Evolutionary conservation across 495 filamentous ascomycete genomes (phyloP).

Genomic region (Trichocladium uniseriatum): DNA sequence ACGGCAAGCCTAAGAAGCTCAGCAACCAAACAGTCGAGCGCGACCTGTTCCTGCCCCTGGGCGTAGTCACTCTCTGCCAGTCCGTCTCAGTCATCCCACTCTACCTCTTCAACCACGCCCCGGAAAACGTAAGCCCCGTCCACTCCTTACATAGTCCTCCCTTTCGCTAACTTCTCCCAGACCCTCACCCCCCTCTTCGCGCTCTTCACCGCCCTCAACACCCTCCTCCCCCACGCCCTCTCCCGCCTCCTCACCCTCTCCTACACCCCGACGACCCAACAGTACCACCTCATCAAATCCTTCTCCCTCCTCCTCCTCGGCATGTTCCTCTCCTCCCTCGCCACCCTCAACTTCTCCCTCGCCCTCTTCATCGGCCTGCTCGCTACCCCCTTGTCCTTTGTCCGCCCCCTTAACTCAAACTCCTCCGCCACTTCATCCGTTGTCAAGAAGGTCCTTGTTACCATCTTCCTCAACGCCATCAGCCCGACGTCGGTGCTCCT

Average conservation of each 20-base stretch:
- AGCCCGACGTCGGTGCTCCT: conserved; percentile 58
- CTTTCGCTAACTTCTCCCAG: conserved; percentile 29
- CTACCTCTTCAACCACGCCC: conserved; percentile 72
- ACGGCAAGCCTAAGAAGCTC: conserved; percentile 13
- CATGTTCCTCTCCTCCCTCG: conserved; percentile 81
- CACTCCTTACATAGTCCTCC: too few species aligned
- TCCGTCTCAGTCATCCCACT: conserved; percentile 75
- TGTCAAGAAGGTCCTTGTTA: too few species aligned
- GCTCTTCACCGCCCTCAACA: conserved; percentile 48
- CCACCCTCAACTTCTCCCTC: conserved; percentile 93
- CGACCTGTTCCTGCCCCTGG: conserved; percentile 67
- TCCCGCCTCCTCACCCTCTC: conserved; percentile 42
- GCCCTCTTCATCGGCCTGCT: conserved; percentile 77
- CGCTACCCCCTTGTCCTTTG: conserved; percentile 65
- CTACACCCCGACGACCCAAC: conserved; percentile 51
- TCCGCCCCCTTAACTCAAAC: conserved; percentile 48
- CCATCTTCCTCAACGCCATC: conserved; percentile 32
- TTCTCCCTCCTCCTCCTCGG: conserved; percentile 89
- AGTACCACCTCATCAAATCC: conserved; percentile 71
- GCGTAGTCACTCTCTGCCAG: conserved; percentile 60
- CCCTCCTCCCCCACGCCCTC: conserved; percentile 48
- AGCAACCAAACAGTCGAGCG: conserved; percentile 47
- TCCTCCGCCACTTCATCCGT: too few species aligned
- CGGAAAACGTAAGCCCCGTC: conserved; percentile 50
- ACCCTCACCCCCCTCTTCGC: conserved; percentile 49